phyloP scores from a whole-genome alignment of 805 yeast species.

The Suhomyces vadensis region DNA sequence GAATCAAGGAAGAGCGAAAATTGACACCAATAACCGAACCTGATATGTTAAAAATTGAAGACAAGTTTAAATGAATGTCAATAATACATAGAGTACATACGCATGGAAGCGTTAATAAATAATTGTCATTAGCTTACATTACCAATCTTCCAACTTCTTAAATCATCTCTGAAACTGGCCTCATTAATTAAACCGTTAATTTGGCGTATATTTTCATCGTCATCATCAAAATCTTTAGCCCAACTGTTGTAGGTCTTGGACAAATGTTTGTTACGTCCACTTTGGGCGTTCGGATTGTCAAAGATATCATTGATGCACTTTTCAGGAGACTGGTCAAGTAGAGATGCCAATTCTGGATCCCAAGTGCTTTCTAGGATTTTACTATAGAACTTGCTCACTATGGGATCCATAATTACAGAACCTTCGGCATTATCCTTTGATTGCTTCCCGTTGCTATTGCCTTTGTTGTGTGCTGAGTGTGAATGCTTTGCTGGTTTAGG shows the following conservation, averaged over 20 bases:
- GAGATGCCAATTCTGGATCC: slow-evolving; percentile 52
- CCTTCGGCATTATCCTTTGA: neutral
- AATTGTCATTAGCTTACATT: neutral
- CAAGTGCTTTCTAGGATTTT: slow-evolving; percentile 60
- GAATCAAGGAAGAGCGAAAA: too few species aligned
- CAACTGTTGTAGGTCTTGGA: slow-evolving; percentile 12
- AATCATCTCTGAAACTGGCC: slow-evolving; percentile 35
- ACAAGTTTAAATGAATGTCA: too few species aligned
- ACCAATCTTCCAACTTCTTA: slow-evolving; percentile 43
- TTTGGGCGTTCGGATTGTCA: slow-evolving; percentile 52
- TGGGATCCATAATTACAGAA: slow-evolving; percentile 44
- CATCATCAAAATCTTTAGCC: slow-evolving; percentile 13
- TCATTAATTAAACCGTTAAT: slow-evolving; percentile 43
- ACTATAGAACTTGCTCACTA: slow-evolving; percentile 50
- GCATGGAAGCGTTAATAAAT: too few species aligned
- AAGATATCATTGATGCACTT: slow-evolving; percentile 76
- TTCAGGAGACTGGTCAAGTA: slow-evolving; percentile 59
- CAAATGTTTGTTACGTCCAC: slow-evolving; percentile 15
- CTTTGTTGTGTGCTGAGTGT: neutral
- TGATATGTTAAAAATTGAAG: too few species aligned
- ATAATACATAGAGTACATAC: too few species aligned
- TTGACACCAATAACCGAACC: too few species aligned
- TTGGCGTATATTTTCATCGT: slow-evolving; percentile 25
- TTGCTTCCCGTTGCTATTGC: neutral
- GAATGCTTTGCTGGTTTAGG: neutral